Conservation (phyloP, 768 basidiomycete genomes). For the Termitomyces sp. region DNA sequence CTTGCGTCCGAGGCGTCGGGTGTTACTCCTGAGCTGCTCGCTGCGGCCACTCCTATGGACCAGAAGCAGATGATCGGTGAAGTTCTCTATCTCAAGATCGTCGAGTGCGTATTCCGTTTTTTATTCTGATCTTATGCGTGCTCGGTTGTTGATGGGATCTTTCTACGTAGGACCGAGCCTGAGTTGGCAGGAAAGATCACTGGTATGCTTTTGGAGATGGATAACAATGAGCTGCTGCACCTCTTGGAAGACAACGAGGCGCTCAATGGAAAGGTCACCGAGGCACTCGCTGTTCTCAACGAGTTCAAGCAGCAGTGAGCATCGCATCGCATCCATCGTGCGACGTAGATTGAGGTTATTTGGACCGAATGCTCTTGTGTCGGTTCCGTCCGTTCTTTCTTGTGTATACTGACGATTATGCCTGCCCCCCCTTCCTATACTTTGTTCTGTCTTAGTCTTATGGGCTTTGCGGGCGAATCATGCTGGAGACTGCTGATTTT, state of each 20-base stretch:
- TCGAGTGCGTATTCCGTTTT: slow-evolving; percentile 50
- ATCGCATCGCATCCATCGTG: too few relatives aligned
- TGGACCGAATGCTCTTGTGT: slow-evolving; percentile 25
- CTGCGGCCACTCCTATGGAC: slow-evolving; percentile 71
- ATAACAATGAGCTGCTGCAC: slow-evolving; percentile 88
- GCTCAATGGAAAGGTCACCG: slow-evolving; percentile 85
- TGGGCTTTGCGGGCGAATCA: too few relatives aligned
- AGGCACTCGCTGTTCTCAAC: slow-evolving; percentile 85
- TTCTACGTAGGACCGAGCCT: slow-evolving; percentile 62
- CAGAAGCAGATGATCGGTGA: slow-evolving; percentile 99
- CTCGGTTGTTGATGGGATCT: too few relatives aligned
- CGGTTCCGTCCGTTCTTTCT: slow-evolving; percentile 52
- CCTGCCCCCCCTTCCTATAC: neutral
- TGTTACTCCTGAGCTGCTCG: slow-evolving; percentile 48
- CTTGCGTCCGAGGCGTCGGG: slow-evolving; percentile 37
- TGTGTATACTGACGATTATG: slow-evolving; percentile 12
- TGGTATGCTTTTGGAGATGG: slow-evolving; percentile 99
- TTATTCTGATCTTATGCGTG: too few relatives aligned
- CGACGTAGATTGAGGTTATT: neutral
- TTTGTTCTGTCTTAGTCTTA: too few relatives aligned
- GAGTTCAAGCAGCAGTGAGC: slow-evolving; percentile 51
- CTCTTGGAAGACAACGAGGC: slow-evolving; percentile 84
- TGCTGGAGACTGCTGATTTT: too few relatives aligned
- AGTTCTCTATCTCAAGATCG: slow-evolving; percentile 90
- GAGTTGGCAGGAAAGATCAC: slow-evolving; percentile 99